Evolutionary conservation across 345 rosid genomes (phyloP), one percentile per base, ranked within the genome.

Genomic region (Lepidium aucheri): DNA sequence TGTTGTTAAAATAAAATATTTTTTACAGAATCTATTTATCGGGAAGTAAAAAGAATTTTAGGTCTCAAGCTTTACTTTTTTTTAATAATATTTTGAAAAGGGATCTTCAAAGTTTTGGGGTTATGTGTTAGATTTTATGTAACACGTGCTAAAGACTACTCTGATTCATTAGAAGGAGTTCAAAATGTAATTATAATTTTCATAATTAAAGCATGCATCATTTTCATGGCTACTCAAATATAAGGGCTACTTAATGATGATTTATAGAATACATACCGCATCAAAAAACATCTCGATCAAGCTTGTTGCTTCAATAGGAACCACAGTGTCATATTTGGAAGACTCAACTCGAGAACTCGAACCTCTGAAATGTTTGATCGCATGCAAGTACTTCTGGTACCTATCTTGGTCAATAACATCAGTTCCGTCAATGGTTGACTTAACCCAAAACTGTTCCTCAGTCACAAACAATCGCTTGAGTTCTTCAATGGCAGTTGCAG

Each of bases 391-490:
- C 38, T 69, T 81, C 8, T 81, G 78, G 24, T 85, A 91, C 43
- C 32, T 68, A 9, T 75, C 78, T 0, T 57, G 77, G 16, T 80
- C 65, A 61, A 90, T 74, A 26, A 74, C 34, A 44, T 59, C 59
- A 64, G 67, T 78, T 46, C 80, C 84, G 34, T 69, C 71, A 3
- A 61, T 14, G 1, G 74, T 22, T 3, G 85, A 60, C 65, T 63
- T 79, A 9, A 77, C 64, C 97, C 97, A 88, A 34, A 88, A 49
- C 7, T 77, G 86, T 26, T 85, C 88, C 18, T 84, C 58, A 9
- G 57, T 36, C 6, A 39, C 54, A 59, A 83, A 14, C 24, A 88
- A 79, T 63, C 52, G 79, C 4, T 79, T 60, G 38, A 91, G 53
- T 64, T 91, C 96, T 14, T 83, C 85, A 60, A 76, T 46, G 14